Evolutionary conservation across 2,329 filamentous ascomycete species (phyloP).

Genomic region (Sodiomyces alkalinus): DNA sequence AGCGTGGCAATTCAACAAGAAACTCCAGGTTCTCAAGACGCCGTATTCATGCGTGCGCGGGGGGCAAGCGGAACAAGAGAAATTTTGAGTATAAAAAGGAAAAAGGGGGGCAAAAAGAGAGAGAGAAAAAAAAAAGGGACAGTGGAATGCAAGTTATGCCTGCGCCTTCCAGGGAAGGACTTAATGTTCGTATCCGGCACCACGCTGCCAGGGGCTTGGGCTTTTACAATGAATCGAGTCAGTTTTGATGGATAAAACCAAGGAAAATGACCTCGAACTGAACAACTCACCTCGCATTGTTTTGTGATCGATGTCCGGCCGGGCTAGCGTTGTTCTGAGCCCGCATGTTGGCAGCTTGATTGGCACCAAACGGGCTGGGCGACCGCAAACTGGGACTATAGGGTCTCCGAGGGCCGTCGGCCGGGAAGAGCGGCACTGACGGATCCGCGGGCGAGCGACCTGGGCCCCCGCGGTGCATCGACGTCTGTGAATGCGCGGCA

Average conservation of each 20-base stretch:
- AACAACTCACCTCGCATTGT: conserved; percentile 20
- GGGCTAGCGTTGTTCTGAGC: conserved; percentile 18
- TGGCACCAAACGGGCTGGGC: conserved; percentile 19
- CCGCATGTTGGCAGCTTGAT: conserved; percentile 15
- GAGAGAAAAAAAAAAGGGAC: too few relatives aligned
- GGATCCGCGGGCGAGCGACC: conserved; percentile 25
- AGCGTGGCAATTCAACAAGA: background rate
- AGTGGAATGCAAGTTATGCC: too few relatives aligned
- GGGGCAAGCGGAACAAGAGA: conserved; percentile 1
- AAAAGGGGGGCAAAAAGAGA: background rate
- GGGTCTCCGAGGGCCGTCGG: conserved; percentile 16
- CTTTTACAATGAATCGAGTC: conserved; percentile 4
- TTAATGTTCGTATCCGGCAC: conserved; percentile 26
- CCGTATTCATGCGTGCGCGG: conserved; percentile 1
- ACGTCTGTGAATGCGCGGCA: conserved; percentile 10
- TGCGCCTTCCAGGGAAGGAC: too few relatives aligned
- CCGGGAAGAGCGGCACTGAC: conserved; percentile 27
- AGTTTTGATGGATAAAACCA: background rate
- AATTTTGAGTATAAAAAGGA: background rate
- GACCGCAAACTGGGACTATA: conserved; percentile 20
- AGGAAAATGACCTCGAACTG: background rate
- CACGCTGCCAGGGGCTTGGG: conserved; percentile 27
- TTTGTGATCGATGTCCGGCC: conserved; percentile 19
- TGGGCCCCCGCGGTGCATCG: conserved; percentile 13
- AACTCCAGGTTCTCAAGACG: conserved; percentile 2